Base-by-base conservation (phyloP, 1,139 yeast species). In the Barnettozyma hawaiiensis region DNA sequence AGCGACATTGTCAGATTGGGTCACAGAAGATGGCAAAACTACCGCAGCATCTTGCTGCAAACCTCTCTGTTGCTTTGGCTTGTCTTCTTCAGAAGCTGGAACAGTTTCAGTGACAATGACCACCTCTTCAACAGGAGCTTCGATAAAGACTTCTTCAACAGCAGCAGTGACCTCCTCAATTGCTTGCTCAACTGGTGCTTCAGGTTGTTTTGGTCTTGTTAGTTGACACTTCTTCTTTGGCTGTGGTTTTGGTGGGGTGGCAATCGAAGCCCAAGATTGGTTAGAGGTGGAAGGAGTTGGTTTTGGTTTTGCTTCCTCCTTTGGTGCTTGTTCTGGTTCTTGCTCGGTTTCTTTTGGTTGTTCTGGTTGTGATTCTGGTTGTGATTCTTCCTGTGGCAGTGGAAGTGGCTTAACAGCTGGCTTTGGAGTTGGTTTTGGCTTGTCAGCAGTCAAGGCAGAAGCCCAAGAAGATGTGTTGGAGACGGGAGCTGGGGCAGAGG, bases 1-100 rank as follows among this genome's bases (percentile, higher is more conserved):
- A 0, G 96, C 97, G 1, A 96, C 97, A 14, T 96, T 96, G 40
- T 86, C 82, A 5, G 85, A 64, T 56, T 73, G 76, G 31, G 57
- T 60, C 40, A 68, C 69, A 40, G 72, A 63, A 33, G 72, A 63
- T 51, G 92, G 92, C 58, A 84, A 75, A 41, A 82, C 81, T 47
- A 84, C 92, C 50, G 83, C 75, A 37, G 69, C 70, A 31, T 69
- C 71, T 52, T 59, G 79, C 67, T 64, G 69, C 60, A 61, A 52
- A 46, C 65, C 59, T 48, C 66, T 49, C 54, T 51, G 55, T 41
- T 44, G 40, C 32, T 43, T 44, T 16, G 49, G 47, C 39, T 44
- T 42, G 16, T 40, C 40, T 34, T 46, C 45, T 41, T 46, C 46
- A 33, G 35, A 21, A 39, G 37, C 43, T 39, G 43, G 35, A 39